Conservation (phyloP, 306 rosid species). For the Leucaena leucocephala region DNA sequence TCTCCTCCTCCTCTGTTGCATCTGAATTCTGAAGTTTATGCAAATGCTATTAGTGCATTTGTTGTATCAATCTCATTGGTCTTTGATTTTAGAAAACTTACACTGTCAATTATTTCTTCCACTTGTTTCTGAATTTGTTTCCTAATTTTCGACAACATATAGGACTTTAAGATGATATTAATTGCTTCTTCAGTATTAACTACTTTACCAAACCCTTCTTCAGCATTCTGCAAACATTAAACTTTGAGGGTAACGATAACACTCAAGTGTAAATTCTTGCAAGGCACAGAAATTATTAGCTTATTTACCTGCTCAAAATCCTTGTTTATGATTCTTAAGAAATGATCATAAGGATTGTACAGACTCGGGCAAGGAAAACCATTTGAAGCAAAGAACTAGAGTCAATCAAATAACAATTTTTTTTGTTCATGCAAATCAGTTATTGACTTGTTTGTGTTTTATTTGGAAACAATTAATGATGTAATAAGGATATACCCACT, state of each 20-base stretch:
- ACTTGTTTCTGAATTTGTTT: conserved; percentile 46
- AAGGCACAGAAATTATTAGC: neutral
- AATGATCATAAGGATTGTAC: neutral
- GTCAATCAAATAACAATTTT: neutral
- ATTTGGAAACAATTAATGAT: neutral
- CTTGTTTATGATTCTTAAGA: neutral
- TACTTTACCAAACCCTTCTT: conserved; percentile 35
- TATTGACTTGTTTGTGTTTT: too few relatives aligned
- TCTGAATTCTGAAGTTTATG: conserved; percentile 37
- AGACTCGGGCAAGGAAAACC: neutral
- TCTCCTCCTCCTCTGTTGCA: conserved; percentile 44
- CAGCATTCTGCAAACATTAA: conserved; percentile 44
- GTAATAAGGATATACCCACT: neutral
- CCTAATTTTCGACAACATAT: conserved; percentile 40
- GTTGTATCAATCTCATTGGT: neutral
- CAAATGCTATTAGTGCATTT: conserved; percentile 32
- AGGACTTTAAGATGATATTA: conserved; percentile 44
- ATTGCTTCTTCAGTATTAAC: conserved; percentile 48
- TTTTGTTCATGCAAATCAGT: neutral
- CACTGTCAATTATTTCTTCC: conserved; percentile 31
- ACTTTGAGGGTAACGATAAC: neutral
- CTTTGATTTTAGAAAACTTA: conserved; percentile 23
- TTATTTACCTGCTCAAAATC: neutral
- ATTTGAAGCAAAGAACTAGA: neutral
- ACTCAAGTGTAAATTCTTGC: neutral